Base-by-base conservation (phyloP, 345 rosid species). In the Moringa oleifera region DNA sequence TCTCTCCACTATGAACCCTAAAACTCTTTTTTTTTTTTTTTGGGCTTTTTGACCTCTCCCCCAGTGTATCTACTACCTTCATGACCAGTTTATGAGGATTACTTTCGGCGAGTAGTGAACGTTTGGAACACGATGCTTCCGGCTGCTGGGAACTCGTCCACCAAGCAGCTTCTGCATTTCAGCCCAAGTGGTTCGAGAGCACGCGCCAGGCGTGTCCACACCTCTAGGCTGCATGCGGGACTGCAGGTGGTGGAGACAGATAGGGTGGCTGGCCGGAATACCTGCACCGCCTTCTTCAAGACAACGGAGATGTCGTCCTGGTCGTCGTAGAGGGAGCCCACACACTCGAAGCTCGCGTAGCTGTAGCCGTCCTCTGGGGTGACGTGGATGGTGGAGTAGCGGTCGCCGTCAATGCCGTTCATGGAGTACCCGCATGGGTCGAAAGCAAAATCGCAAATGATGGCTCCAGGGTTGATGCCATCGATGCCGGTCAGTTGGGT, bases 351-450 rank as follows among this genome's bases (percentile, higher is more conserved):
- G 73, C 99, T 95, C 0, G 96, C 99, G 59, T 95, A 95, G 81
- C 97, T 91, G 57, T 76, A 91, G 4, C 97, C 99, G 37, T 85
- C 97, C 70, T 95, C 99, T 0, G 99, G 99, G 0, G 99, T 94
- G 21, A 94, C 99, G 62, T 94, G 99, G 25, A 94, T 91, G 4
- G 99, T 94, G 0, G 99, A 94, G 87, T 94, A 94, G 20, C 95
- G 84, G n/a, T 88, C 88, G 0, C 85, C 80, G 55, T 86, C 89
- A 36, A 95, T 81, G 61, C 96, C 95, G 15, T 95, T 95, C 99
- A 95, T 95, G 17, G 99, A 95, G 78, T 95, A 95, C 0, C 99
- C 99, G 51, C 99, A 95, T 0, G 99, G 99, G 55, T 95, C 97
- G 58, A 95, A 95, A 4, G 85, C 99, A 23, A 88, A 95, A 49